phyloP scores from a whole-genome alignment of 2,329 filamentous ascomycete species.

The Sarocladium brachiariae region DNA sequence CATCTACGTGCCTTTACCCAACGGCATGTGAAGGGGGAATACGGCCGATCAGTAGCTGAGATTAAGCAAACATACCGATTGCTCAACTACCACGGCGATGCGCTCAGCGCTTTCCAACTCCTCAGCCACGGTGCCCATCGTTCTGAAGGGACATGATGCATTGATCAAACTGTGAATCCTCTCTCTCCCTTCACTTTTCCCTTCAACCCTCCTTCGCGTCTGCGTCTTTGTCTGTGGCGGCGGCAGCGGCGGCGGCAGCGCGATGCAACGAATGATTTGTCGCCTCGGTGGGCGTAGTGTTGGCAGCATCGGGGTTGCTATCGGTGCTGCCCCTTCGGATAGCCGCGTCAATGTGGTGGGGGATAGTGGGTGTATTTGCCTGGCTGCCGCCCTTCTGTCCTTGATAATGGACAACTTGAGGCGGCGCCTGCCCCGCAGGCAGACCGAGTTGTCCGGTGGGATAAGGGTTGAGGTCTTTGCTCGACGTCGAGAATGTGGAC shows the following conservation, averaged over 20 bases:
- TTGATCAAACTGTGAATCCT: background rate
- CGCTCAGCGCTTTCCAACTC: too few relatives aligned
- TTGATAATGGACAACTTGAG: conserved; percentile 61
- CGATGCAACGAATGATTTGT: background rate
- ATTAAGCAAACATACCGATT: too few relatives aligned
- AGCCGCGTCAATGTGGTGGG: conserved; percentile 43
- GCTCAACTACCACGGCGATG: too few relatives aligned
- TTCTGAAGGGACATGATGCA: too few relatives aligned
- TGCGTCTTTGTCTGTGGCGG: background rate
- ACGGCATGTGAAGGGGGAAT: too few relatives aligned
- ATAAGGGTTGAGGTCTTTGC: conserved; percentile 62
- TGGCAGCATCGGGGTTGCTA: conserved; percentile 11
- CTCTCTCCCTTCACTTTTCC: too few relatives aligned
- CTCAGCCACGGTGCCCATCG: too few relatives aligned
- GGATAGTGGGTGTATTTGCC: conserved; percentile 54
- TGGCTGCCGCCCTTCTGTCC: conserved; percentile 57
- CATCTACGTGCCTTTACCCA: too few relatives aligned
- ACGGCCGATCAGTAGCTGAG: too few relatives aligned
- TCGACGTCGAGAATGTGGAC: conserved; percentile 64
- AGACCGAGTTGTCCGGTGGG: conserved; percentile 58
- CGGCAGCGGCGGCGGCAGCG: background rate
- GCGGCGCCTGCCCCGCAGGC: conserved; percentile 55
- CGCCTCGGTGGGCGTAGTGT: conserved; percentile 20
- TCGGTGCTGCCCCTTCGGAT: conserved; percentile 44
- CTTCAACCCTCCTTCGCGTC: background rate